These are phyloP conservation scores for Verticillium tricorpus DNA, from an alignment of 2,329 filamentous ascomycete genomes.

Conservation along the genomic window DNA sequence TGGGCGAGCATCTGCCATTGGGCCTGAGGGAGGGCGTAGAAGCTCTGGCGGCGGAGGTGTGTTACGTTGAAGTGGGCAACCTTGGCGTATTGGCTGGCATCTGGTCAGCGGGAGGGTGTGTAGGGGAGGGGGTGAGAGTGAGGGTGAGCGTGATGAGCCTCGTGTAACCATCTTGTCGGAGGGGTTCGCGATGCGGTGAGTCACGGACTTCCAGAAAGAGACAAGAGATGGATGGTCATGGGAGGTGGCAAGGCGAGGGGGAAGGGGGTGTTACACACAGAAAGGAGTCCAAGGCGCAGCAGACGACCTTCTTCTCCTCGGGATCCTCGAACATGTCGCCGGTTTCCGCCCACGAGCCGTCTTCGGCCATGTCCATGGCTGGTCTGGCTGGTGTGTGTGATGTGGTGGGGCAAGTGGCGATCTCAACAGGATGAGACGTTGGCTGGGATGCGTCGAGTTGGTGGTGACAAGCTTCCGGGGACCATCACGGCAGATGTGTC, in stretches of 20 bases:
- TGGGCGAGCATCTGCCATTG: constrained; percentile 81
- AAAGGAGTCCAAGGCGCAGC: constrained; percentile 83
- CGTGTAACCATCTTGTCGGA: background rate
- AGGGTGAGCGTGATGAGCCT: background rate
- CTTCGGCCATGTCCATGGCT: constrained; percentile 22
- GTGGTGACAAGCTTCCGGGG: background rate
- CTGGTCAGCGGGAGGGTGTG: constrained; percentile 55
- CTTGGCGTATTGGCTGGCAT: constrained; percentile 83
- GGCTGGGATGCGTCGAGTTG: background rate
- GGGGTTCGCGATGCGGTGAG: background rate
- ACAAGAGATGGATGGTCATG: background rate
- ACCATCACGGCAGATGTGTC: background rate
- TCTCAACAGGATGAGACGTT: background rate
- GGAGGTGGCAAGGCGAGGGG: background rate
- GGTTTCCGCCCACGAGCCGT: constrained; percentile 53
- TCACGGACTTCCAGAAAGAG: background rate
- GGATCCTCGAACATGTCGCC: constrained; percentile 66
- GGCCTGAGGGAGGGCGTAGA: constrained; percentile 80
- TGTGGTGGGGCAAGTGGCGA: background rate
- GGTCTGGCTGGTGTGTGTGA: background rate
- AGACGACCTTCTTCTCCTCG: constrained; percentile 76
- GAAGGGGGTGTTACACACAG: constrained; percentile 52
- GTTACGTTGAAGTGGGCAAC: constrained; percentile 86
- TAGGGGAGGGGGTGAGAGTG: constrained; percentile 12
- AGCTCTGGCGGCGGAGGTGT: constrained; percentile 83